phyloP scores from a whole-genome alignment of 192 early-diverging fungal species.

The Funneliformis geosporum region DNA sequence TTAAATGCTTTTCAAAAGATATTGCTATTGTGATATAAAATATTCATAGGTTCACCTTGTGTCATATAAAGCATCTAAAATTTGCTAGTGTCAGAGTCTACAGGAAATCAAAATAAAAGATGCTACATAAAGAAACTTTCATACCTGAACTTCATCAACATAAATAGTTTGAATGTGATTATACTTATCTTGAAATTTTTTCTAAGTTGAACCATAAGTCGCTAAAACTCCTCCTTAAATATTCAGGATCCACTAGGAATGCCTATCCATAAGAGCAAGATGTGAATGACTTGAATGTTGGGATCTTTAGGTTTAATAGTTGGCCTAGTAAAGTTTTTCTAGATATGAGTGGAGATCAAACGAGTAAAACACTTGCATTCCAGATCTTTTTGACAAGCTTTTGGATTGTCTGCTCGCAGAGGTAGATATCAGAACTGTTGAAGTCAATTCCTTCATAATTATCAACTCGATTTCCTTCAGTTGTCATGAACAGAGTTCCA shows the following conservation, averaged over 20 bases:
- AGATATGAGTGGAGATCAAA: constrained; percentile 11
- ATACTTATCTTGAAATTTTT: constrained; percentile 5
- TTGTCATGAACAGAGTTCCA: too few relatives aligned
- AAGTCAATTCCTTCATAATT: too few relatives aligned
- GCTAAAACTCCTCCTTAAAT: background rate
- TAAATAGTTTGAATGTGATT: background rate
- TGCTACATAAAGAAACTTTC: too few relatives aligned
- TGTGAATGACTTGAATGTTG: too few relatives aligned
- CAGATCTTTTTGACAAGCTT: background rate
- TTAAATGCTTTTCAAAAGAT: background rate
- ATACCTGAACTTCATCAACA: constrained; percentile 17
- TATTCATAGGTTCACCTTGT: background rate
- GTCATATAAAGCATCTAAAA: constrained; percentile 5
- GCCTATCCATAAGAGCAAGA: too few relatives aligned
- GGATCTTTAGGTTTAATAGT: background rate
- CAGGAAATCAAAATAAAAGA: background rate
- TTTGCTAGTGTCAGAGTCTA: background rate
- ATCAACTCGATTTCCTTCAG: too few relatives aligned
- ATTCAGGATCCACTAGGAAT: background rate
- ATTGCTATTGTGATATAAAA: too few relatives aligned
- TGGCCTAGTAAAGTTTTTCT: background rate
- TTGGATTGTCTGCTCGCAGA: too few relatives aligned
- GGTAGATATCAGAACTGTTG: too few relatives aligned
- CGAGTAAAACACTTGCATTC: background rate
- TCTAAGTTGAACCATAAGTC: constrained; percentile 9